These are phyloP conservation scores for Ceratocystis albifundus DNA, from an alignment of 2,329 filamentous ascomycete species.

Conservation along the genomic window DNA sequence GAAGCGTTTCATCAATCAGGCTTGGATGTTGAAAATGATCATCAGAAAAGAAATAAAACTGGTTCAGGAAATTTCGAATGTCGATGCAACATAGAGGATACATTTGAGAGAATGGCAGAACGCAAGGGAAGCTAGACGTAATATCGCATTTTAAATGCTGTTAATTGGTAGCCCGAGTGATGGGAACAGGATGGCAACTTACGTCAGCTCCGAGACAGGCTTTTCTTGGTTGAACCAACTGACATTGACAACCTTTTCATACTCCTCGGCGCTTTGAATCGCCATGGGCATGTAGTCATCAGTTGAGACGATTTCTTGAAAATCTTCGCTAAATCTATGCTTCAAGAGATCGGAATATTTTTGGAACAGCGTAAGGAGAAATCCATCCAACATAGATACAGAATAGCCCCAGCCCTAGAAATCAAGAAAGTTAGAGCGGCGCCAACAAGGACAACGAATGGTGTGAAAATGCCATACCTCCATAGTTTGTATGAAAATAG, in stretches of 20 bases:
- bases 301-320: slow-evolving; percentile 80
- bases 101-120: slow-evolving; percentile 98
- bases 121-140: slow-evolving; percentile 65
- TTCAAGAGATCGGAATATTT: slow-evolving; percentile 91
- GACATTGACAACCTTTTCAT: slow-evolving; percentile 88
- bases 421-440: background rate
- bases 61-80: slow-evolving; percentile 92
- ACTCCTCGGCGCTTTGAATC: slow-evolving; percentile 79
- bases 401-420: slow-evolving; percentile 76
- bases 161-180: background rate
- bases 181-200: slow-evolving; percentile 29
- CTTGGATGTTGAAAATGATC: slow-evolving; percentile 87
- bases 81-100: slow-evolving; percentile 97
- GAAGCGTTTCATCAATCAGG: slow-evolving; percentile 82
- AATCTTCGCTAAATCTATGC: slow-evolving; percentile 84
- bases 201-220: slow-evolving; percentile 61
- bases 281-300: slow-evolving; percentile 99
- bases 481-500: slow-evolving; percentile 96
- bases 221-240: slow-evolving; percentile 92
- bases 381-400: slow-evolving; percentile 66
- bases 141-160: slow-evolving; percentile 25
- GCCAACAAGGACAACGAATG: background rate
- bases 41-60: slow-evolving; percentile 95
- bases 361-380: slow-evolving; percentile 79
- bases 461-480: slow-evolving; percentile 46